A percentile compares a stretch with the other conserved stretches of the same genome.
These are phyloP conservation scores for Lyophyllum decastes DNA, from an alignment of 768 basidiomycete genomes.

Conservation along the genomic window DNA sequence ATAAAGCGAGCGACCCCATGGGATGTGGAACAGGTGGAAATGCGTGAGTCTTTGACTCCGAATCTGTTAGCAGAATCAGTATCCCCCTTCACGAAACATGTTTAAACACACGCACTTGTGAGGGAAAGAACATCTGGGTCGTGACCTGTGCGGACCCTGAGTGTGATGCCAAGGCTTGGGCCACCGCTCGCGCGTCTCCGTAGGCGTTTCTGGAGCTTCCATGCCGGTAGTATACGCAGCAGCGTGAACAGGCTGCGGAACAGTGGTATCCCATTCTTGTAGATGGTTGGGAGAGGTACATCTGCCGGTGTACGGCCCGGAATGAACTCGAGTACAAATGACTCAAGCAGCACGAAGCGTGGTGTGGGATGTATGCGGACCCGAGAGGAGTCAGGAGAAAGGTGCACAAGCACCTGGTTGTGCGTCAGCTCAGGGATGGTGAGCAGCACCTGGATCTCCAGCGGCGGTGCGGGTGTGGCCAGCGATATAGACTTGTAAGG, in stretches of 20 bases:
- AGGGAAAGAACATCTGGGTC: slow-evolving; percentile 26
- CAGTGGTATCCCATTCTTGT: slow-evolving; percentile 83
- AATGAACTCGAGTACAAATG: slow-evolving; percentile 58
- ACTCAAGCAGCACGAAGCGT: slow-evolving; percentile 70
- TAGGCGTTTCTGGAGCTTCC: slow-evolving; percentile 69
- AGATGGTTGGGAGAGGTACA: slow-evolving; percentile 71
- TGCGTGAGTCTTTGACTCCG: slow-evolving; percentile 50
- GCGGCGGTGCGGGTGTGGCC: slow-evolving; percentile 42
- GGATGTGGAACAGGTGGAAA: slow-evolving; percentile 74
- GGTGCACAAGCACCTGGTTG: slow-evolving; percentile 75
- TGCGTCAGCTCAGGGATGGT: slow-evolving; percentile 66
- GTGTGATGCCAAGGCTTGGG: slow-evolving; percentile 47
- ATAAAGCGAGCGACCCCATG: slow-evolving; percentile 60
- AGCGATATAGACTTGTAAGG: slow-evolving; percentile 62
- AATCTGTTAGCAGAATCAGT: slow-evolving; percentile 34
- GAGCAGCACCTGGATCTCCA: slow-evolving; percentile 72
- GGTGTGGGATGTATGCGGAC: slow-evolving; percentile 71
- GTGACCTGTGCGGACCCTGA: slow-evolving; percentile 39
- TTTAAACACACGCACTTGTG: slow-evolving; percentile 15
- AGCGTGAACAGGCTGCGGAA: slow-evolving; percentile 78
- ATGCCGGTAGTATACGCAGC: slow-evolving; percentile 73
- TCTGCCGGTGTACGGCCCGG: slow-evolving; percentile 35
- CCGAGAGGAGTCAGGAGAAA: slow-evolving; percentile 57
- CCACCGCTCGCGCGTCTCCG: slow-evolving; percentile 44
- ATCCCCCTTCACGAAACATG: slow-evolving; percentile 32